Conservation (phyloP, 2,329 filamentous ascomycete genomes). For the Verticillium tricorpus region DNA sequence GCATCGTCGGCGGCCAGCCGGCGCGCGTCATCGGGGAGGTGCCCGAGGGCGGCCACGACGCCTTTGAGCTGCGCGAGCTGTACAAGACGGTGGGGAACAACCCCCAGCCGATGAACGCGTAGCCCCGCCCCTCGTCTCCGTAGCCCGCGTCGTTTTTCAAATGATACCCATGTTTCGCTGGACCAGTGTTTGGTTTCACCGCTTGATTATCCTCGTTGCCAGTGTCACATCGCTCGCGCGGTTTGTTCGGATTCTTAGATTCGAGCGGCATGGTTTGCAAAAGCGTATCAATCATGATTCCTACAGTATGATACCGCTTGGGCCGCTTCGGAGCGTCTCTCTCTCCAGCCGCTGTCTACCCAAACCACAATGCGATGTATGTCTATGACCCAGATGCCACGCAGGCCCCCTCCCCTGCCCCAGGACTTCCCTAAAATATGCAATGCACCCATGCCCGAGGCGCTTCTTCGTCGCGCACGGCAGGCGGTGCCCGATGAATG, state of each 20-base stretch:
- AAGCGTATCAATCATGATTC: not conserved
- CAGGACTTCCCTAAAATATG: not conserved
- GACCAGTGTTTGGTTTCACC: not conserved
- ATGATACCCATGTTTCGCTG: not conserved
- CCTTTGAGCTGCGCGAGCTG: slow-evolving; percentile 59
- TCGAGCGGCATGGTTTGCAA: not conserved
- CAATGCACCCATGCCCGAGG: not conserved
- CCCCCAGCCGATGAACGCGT: slow-evolving; percentile 22
- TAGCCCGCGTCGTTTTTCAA: not conserved
- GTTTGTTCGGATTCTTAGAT: not conserved
- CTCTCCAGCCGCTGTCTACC: not conserved
- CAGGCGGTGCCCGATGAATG: not conserved
- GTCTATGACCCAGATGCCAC: not conserved
- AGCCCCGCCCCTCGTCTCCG: too few relatives aligned
- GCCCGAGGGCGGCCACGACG: slow-evolving; percentile 63
- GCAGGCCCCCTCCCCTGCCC: too few relatives aligned
- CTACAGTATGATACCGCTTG: not conserved
- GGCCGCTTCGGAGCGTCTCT: not conserved
- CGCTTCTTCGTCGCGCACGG: not conserved
- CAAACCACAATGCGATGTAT: not conserved
- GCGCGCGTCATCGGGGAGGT: slow-evolving; percentile 79
- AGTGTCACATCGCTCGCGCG: not conserved
- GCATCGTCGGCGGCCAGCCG: slow-evolving; percentile 80
- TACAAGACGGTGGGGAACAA: slow-evolving; percentile 63
- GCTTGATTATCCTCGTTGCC: not conserved